These are phyloP conservation scores for Pulveroboletus sp. DNA, from an alignment of 768 basidiomycete species.

Conservation along the genomic window DNA sequence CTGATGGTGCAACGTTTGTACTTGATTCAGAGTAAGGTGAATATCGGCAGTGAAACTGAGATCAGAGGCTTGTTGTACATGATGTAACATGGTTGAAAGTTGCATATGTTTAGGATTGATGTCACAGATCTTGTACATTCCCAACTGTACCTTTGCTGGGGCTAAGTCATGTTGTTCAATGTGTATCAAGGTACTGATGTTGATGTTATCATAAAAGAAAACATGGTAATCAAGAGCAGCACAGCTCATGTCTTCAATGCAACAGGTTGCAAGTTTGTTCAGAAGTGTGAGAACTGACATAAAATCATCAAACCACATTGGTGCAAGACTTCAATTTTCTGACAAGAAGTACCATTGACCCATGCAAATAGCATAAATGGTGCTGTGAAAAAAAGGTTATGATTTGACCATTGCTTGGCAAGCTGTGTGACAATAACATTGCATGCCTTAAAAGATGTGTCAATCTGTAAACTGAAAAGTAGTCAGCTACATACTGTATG, in stretches of 20 bases:
- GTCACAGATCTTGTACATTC: too few species aligned
- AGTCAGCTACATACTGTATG: too few species aligned
- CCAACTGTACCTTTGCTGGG: too few species aligned
- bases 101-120: too few species aligned
- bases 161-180: too few species aligned
- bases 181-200: too few species aligned
- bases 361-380: background rate
- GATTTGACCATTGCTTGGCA: background rate
- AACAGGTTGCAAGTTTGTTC: background rate
- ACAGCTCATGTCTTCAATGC: background rate
- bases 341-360: background rate
- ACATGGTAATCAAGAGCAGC: background rate
- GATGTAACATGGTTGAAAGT: too few species aligned
- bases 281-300: background rate
- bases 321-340: background rate
- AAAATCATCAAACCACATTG: background rate
- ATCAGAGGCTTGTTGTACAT: too few species aligned
- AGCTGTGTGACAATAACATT: conserved; percentile 2
- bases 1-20: background rate
- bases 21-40: too few species aligned
- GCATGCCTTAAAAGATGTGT: conserved; percentile 1
- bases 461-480: too few species aligned
- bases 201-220: too few species aligned
- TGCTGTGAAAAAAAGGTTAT: background rate
- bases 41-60: background rate